Conservation (phyloP, 345 rosid genomes). For the Acer campestre region DNA sequence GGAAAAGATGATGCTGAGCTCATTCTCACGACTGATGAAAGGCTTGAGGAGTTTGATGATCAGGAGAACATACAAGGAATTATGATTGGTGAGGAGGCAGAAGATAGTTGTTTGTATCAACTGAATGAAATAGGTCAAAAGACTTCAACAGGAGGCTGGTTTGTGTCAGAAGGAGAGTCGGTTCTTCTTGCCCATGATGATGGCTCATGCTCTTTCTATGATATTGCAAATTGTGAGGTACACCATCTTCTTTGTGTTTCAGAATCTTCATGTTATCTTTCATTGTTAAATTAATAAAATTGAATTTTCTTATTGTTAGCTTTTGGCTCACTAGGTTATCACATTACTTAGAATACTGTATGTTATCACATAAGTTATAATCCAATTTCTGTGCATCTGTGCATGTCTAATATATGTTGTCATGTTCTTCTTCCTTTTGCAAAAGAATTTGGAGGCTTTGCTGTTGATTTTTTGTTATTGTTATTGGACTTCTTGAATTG, state of each 20-base stretch:
- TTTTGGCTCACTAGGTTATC: neutral
- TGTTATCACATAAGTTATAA: neutral
- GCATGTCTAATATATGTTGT: neutral
- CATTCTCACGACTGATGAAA: conserved; percentile 73
- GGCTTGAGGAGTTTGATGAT: conserved; percentile 76
- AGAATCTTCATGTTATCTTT: neutral
- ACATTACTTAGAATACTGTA: neutral
- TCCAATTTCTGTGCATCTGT: neutral
- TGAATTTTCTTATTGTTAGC: neutral
- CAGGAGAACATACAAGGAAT: conserved; percentile 55
- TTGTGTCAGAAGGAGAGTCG: conserved; percentile 97
- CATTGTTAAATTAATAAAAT: neutral
- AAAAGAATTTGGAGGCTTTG: neutral
- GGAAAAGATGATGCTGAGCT: conserved; percentile 43
- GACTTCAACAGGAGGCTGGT: conserved; percentile 91
- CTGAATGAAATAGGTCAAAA: conserved; percentile 68
- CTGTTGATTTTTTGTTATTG: neutral
- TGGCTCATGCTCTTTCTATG: conserved; percentile 90
- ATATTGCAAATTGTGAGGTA: conserved; percentile 90
- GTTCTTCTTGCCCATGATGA: conserved; percentile 88
- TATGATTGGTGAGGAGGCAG: conserved; percentile 54
- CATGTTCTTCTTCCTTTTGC: neutral
- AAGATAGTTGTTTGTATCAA: conserved; percentile 50
- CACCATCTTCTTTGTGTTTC: neutral
- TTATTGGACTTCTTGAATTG: conserved; percentile 1